phyloP scores from a whole-genome alignment of 108 stramenopile species.

The Mediolabrus comicus region DNA sequence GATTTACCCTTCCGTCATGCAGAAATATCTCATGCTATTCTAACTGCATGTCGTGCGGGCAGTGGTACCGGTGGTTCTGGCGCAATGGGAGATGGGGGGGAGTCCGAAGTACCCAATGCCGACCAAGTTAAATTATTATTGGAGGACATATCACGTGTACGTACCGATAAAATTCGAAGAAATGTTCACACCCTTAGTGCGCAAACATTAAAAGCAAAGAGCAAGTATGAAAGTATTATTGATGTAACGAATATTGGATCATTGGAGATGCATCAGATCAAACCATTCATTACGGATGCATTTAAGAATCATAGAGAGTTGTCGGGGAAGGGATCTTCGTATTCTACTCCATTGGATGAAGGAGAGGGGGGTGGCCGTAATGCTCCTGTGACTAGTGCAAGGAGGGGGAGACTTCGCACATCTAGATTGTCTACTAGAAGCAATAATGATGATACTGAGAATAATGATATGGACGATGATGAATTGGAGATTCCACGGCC shows the following conservation, averaged over 20 bases:
- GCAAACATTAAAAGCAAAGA: conserved; percentile 30
- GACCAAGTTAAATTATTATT: conserved; percentile 51
- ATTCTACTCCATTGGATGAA: conserved; percentile 13
- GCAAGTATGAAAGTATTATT: conserved; percentile 32
- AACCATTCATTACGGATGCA: conserved; percentile 59
- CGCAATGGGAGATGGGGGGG: conserved; percentile 19
- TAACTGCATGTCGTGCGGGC: conserved; percentile 36
- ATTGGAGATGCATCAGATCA: conserved; percentile 68
- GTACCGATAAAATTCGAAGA: conserved; percentile 74
- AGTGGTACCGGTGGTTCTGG: conserved; percentile 18
- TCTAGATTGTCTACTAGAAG: not conserved
- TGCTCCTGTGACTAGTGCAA: not conserved
- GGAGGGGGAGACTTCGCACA: conserved; percentile 9
- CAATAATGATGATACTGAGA: not conserved
- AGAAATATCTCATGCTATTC: conserved; percentile 63
- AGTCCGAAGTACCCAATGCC: conserved; percentile 37
- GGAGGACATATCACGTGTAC: conserved; percentile 67
- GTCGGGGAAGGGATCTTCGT: conserved; percentile 38
- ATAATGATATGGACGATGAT: not conserved
- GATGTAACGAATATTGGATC: conserved; percentile 78
- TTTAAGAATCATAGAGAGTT: conserved; percentile 47
- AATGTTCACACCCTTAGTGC: conserved; percentile 69
- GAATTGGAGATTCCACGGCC: conserved; percentile 21
- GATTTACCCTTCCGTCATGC: conserved; percentile 73
- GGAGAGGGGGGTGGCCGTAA: not conserved